These are phyloP conservation scores for Nemania diffusa DNA, from an alignment of 2,329 filamentous ascomycete genomes.

Conservation along the genomic window DNA sequence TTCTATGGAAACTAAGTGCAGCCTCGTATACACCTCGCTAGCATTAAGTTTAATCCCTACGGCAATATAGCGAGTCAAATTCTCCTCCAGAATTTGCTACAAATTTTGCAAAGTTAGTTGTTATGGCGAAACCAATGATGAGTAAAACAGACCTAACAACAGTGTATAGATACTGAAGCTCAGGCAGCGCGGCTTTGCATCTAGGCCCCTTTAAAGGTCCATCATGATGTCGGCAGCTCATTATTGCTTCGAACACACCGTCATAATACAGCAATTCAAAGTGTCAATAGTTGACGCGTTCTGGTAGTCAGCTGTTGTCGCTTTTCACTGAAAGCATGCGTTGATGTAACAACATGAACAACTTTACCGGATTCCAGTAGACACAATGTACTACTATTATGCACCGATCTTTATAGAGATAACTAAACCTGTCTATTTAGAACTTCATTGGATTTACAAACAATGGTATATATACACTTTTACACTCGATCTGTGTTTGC, in stretches of 20 bases:
- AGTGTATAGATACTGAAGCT: slow-evolving; percentile 1
- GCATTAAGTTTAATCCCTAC: neutral
- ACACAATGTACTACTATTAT: neutral
- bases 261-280: neutral
- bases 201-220: neutral
- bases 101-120: slow-evolving; percentile 10
- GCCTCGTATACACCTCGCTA: neutral
- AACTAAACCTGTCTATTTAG: neutral
- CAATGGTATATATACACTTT: neutral
- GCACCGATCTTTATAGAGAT: neutral
- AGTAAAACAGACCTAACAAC: neutral
- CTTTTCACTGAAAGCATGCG: neutral
- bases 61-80: neutral
- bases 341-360: neutral
- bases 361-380: neutral
- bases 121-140: neutral
- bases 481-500: too few relatives aligned
- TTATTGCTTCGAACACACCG: neutral
- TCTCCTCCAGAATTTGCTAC: neutral
- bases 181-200: neutral
- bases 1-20: neutral
- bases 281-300: too few relatives aligned
- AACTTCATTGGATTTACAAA: neutral
- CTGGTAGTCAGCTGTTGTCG: neutral
- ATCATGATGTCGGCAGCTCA: neutral